phyloP scores from a whole-genome alignment of 2,329 filamentous ascomycete genomes.

The Sporothrix inflata region DNA sequence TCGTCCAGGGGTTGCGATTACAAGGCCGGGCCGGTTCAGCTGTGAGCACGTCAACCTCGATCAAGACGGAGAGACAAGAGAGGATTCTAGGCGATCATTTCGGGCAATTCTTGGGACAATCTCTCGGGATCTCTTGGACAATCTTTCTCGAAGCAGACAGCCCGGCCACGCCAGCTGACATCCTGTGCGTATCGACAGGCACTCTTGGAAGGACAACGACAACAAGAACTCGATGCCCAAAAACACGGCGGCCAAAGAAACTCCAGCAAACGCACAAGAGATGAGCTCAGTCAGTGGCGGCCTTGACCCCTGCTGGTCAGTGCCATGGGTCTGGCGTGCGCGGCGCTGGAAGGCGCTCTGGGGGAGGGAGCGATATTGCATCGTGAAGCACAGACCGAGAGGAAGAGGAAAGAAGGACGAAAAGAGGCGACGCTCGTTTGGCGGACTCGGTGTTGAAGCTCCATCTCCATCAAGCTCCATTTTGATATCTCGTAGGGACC shows the following conservation, averaged over 20 bases:
- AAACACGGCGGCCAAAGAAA: too few species aligned
- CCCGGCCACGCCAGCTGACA: neutral
- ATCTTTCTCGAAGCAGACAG: neutral
- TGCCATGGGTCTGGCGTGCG: neutral
- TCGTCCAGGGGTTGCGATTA: neutral
- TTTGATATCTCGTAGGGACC: neutral
- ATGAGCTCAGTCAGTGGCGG: slow-evolving; percentile 1
- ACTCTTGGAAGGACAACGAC: too few species aligned
- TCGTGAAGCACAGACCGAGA: neutral
- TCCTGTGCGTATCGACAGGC: too few species aligned
- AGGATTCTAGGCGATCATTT: neutral
- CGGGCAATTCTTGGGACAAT: neutral
- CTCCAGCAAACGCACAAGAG: neutral
- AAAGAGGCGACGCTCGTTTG: neutral
- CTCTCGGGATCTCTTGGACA: neutral
- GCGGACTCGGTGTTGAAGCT: neutral
- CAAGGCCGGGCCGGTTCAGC: slow-evolving; percentile 16
- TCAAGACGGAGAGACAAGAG: neutral
- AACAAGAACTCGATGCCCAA: too few species aligned
- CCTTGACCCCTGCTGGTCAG: neutral
- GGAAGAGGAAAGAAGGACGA: neutral
- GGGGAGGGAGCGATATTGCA: neutral
- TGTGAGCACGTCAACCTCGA: slow-evolving; percentile 17
- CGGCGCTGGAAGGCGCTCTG: neutral
- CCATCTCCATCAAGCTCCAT: neutral